Evolutionary conservation across 2,329 filamentous ascomycete genomes (phyloP).

Genomic region (Escovopsis sp.): DNA sequence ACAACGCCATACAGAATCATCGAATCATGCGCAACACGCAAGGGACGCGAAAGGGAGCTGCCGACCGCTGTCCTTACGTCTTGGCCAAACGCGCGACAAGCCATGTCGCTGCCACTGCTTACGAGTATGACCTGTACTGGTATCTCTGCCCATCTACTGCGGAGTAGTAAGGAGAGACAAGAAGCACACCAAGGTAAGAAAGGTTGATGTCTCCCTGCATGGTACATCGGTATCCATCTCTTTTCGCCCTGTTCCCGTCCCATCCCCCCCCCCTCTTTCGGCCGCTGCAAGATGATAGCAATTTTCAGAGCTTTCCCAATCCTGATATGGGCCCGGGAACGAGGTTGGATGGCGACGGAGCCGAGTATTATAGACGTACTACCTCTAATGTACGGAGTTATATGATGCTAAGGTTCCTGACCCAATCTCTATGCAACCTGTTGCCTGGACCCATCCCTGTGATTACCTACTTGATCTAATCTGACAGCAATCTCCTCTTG

Average conservation of each 20-base stretch:
- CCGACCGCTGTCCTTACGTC: too few species aligned
- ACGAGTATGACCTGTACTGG: too few species aligned
- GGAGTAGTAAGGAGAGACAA: too few species aligned
- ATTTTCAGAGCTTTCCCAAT: constrained; percentile 18
- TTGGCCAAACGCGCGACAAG: too few species aligned
- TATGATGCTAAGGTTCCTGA: constrained; percentile 29
- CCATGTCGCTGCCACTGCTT: too few species aligned
- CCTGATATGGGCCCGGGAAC: constrained; percentile 16
- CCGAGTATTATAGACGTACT: constrained; percentile 22
- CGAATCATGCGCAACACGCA: too few species aligned
- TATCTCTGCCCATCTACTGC: too few species aligned
- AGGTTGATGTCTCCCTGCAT: not conserved
- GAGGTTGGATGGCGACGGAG: constrained; percentile 24
- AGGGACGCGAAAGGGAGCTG: too few species aligned
- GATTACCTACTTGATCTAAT: constrained; percentile 50
- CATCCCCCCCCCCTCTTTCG: not conserved
- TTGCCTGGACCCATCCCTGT: constrained; percentile 8
- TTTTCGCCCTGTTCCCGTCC: too few species aligned
- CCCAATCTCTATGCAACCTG: constrained; percentile 7
- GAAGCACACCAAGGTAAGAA: too few species aligned
- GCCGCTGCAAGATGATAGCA: constrained; percentile 23
- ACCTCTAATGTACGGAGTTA: not conserved
- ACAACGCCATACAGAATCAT: too few species aligned
- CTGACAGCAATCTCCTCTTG: constrained; percentile 27
- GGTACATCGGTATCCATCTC: too few species aligned